Conservation (phyloP, 345 rosid species). For the Eucalyptus grandis region DNA sequence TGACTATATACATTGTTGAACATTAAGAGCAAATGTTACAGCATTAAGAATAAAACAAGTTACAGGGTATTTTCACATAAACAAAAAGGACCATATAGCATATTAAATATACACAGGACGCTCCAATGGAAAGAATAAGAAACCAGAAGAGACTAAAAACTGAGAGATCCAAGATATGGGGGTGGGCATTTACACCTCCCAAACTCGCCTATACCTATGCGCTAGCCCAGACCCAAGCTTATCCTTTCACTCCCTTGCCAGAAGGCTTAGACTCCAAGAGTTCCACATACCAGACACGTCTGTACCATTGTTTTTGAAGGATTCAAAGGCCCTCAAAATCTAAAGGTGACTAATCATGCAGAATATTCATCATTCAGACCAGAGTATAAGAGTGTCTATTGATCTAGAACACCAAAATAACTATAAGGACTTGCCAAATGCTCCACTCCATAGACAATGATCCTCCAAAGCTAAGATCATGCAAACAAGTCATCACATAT, state of each 20-base stretch:
- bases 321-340: background rate
- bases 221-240: background rate
- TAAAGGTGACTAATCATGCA: background rate
- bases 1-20: background rate
- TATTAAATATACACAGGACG: background rate
- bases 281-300: background rate
- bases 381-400: background rate
- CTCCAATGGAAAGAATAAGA: background rate
- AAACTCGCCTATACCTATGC: background rate
- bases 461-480: background rate
- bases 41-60: background rate
- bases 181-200: background rate
- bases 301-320: background rate
- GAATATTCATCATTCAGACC: background rate
- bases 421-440: background rate
- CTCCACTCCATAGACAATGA: background rate
- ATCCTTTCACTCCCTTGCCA: background rate
- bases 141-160: background rate
- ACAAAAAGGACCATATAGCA: background rate
- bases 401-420: background rate
- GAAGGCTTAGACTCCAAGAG: background rate
- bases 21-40: background rate
- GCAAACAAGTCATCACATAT: background rate
- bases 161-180: background rate
- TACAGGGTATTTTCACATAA: background rate